Base-by-base conservation (phyloP, 2,329 filamentous ascomycete species). In the Cordyceps javanica region DNA sequence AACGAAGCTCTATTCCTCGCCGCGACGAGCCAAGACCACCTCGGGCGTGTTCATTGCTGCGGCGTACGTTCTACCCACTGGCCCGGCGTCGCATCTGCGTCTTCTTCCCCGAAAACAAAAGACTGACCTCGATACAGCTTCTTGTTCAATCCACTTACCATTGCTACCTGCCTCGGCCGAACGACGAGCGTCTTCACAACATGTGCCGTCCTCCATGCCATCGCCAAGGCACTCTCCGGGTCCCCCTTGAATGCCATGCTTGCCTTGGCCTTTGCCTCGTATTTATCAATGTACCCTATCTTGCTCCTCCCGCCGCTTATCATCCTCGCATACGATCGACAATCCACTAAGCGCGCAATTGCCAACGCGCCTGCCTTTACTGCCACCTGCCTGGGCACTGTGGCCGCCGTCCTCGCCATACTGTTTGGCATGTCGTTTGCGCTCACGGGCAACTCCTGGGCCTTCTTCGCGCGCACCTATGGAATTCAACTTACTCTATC, bases 111-210 rank as follows among this genome's bases (percentile, higher is more conserved):
- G 8, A 19, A 14, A 32, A 21, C 38, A 44, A 44, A 14, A 30
- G n/a, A 49, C 59, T 63, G 34, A 65, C 39, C 10, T 7, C 10
- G 10, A 32, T 11, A 30, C 55, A 94, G 90, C 63, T 97, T 90
- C 69, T 82, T 99, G 3, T 93, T 97, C 75, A 97, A 95, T 70
- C 94, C 94, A 0, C 96, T 96, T 69, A 96, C 92, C 1, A 84
- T 99, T 60, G 85, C 91, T 45, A 92, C 91, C 19, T 97, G 93
- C 70, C 81, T 99, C 59, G 93, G 89, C 26, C 88, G 93, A 41
- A 90, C 94, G 1, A 97, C 93, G 0, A 90, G 85, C 61, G 86
- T 93, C 59, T 93, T 99, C 69, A 92, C 91, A 1, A 94, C 90
- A 58, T 89, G 89, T 68, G 91, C 91, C 64, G 89, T 96, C 64